These are phyloP conservation scores for Barnettozyma hawaiiensis DNA, from an alignment of 1,139 yeast genomes.

Conservation along the genomic window DNA sequence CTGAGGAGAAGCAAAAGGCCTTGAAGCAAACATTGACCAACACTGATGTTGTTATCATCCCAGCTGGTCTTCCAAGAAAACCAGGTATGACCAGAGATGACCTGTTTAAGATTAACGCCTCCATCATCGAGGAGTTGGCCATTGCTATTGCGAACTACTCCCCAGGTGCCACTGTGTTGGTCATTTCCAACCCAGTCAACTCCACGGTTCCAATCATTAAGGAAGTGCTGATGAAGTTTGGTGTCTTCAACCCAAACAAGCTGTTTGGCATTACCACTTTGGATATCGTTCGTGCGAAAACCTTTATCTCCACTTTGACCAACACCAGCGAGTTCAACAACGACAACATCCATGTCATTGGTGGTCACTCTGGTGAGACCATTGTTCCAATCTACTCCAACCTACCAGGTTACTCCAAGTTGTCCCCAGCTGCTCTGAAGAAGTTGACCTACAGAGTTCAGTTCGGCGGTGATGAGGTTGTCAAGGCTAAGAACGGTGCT, in stretches of 20 bases:
- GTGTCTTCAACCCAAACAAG: slow-evolving; percentile 50
- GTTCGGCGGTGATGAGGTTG: slow-evolving; percentile 78
- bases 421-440: slow-evolving; percentile 35
- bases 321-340: slow-evolving; percentile 12
- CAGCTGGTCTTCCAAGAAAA: slow-evolving; percentile 82
- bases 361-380: slow-evolving; percentile 76
- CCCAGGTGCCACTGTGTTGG: slow-evolving; percentile 59
- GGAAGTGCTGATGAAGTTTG: slow-evolving; percentile 54
- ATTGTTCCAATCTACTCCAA: slow-evolving; percentile 47
- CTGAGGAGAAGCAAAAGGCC: slow-evolving; percentile 41
- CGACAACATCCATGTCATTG: slow-evolving; percentile 42
- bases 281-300: slow-evolving; percentile 65
- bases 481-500: slow-evolving; percentile 68
- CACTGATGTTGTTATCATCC: slow-evolving; percentile 58
- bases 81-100: slow-evolving; percentile 82
- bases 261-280: slow-evolving; percentile 71
- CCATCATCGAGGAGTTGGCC: slow-evolving; percentile 57
- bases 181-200: slow-evolving; percentile 72
- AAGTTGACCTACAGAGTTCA: slow-evolving; percentile 57
- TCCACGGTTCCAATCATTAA: slow-evolving; percentile 74
- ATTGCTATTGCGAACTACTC: slow-evolving; percentile 51
- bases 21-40: slow-evolving; percentile 46
- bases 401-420: slow-evolving; percentile 26
- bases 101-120: slow-evolving; percentile 67
- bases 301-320: slow-evolving; percentile 35